phyloP scores from a whole-genome alignment of 495 filamentous ascomycete species.

The Letharia lupina region DNA sequence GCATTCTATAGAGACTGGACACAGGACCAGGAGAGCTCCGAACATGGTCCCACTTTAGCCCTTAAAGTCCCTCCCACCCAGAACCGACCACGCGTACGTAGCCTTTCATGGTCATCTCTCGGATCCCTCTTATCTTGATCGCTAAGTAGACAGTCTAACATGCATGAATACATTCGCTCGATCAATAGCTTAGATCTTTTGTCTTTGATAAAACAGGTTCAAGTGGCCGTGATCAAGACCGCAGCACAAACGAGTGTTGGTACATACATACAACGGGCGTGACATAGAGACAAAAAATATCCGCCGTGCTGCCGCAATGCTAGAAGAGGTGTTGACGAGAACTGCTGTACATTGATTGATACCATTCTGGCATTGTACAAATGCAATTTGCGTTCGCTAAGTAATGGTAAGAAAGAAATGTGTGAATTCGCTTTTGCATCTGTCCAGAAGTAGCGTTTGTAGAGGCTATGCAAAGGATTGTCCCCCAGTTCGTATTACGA shows the following conservation, averaged over 20 bases:
- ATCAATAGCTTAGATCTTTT: no score
- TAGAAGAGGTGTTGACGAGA: not conserved
- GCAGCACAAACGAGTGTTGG: not conserved
- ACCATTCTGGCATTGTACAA: slow-evolving; percentile 7
- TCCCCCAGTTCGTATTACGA: not conserved
- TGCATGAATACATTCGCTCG: no score
- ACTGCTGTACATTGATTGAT: not conserved
- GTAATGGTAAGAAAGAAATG: not conserved
- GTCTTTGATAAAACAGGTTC: not conserved
- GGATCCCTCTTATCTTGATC: no score
- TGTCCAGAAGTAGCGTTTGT: not conserved
- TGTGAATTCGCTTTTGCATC: not conserved
- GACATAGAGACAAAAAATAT: not conserved
- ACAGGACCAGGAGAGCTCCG: no score
- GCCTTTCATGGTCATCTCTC: no score
- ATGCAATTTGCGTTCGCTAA: not conserved
- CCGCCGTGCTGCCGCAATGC: slow-evolving; percentile 1
- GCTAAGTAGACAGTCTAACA: no score
- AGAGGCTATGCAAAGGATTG: not conserved
- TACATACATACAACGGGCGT: slow-evolving; percentile 2
- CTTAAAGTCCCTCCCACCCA: no score
- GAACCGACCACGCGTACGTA: no score
- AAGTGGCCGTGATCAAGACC: not conserved
- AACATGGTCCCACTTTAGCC: no score
- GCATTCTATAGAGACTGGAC: no score